Percentiles rank a stretch among this genome's conserved stretches.
Evolutionary conservation across 345 rosid genomes (phyloP).

Genomic region (Linum trigynum): DNA sequence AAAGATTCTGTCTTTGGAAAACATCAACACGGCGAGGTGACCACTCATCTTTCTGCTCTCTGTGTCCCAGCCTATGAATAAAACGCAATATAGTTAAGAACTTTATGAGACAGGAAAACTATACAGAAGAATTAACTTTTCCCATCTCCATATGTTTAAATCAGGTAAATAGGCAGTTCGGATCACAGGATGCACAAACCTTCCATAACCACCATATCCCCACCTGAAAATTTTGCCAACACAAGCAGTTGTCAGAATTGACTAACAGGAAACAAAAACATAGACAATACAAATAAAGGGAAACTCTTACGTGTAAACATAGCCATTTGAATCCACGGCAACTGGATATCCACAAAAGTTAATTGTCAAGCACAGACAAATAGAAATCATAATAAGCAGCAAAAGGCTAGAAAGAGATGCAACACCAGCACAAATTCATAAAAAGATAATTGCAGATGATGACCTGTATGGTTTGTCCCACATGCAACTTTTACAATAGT

Average conservation of each 20-base stretch:
- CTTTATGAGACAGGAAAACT: not conserved
- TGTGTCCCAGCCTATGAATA: conserved; percentile 77
- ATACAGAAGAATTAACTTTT: not conserved
- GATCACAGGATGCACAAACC: conserved; percentile 37
- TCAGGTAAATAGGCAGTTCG: not conserved
- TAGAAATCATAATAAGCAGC: not conserved
- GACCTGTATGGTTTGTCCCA: conserved; percentile 95
- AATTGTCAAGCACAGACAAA: not conserved
- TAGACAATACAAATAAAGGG: not conserved
- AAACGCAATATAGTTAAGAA: conserved; percentile 16
- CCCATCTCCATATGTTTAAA: not conserved
- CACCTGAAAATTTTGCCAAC: conserved; percentile 47
- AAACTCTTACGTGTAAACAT: conserved; percentile 83
- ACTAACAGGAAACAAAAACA: conserved; percentile 8
- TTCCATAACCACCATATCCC: conserved; percentile 99
- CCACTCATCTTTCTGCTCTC: conserved; percentile 99
- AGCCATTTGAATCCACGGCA: conserved; percentile 82
- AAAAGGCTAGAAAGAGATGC: not conserved
- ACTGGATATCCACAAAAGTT: conserved; percentile 39
- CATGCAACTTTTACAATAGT: conserved; percentile 91
- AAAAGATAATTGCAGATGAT: conserved; percentile 2
- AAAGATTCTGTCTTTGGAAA: conserved; percentile 60
- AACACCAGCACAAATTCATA: not conserved
- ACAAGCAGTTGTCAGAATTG: conserved; percentile 14
- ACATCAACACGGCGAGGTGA: conserved; percentile 80